Base-by-base conservation (phyloP, 768 basidiomycete species). In the Kwoniella mangroviensis region DNA sequence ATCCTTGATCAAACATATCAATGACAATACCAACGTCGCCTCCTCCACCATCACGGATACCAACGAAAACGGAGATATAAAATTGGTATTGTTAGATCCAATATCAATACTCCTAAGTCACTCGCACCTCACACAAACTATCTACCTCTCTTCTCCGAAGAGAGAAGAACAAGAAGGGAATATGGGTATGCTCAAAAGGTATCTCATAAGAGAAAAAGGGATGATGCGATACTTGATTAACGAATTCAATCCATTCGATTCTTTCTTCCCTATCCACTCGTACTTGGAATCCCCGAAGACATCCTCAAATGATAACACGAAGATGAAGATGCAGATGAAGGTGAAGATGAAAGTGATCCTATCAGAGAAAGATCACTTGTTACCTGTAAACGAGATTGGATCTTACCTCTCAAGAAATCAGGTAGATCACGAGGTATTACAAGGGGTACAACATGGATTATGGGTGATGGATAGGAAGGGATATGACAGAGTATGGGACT, bases 11-110 rank as follows among this genome's bases (percentile, higher is more conserved):
- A 21, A 11, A 28, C 40, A 59, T 42, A 22, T 28, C 22, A 7
- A n/a, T n/a, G n/a, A n/a, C n/a, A n/a, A n/a, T n/a, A n/a, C n/a
- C n/a, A n/a, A n/a, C n/a, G n/a, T n/a, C n/a, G n/a, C n/a, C n/a
- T n/a, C n/a, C n/a, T n/a, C n/a, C n/a, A n/a, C n/a, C n/a, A n/a
- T n/a, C n/a, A n/a, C n/a, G n/a, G n/a, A n/a, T n/a, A n/a, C n/a
- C n/a, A n/a, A n/a, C n/a, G n/a, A n/a, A n/a, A n/a, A n/a, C n/a
- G n/a, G n/a, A n/a, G n/a, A n/a, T n/a, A n/a, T n/a, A n/a, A n/a
- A n/a, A n/a, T n/a, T n/a, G n/a, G n/a, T n/a, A n/a, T 52, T 72
- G 3, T 24, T 72, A n/a, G 71, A 72, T 51, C 71, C 71, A 28
- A 65, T 68, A 12, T 68, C 55, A 24, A 60, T 68, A 22, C 19